These are phyloP conservation scores for Morella rubra DNA, from an alignment of 306 rosid genomes.

Conservation along the genomic window DNA sequence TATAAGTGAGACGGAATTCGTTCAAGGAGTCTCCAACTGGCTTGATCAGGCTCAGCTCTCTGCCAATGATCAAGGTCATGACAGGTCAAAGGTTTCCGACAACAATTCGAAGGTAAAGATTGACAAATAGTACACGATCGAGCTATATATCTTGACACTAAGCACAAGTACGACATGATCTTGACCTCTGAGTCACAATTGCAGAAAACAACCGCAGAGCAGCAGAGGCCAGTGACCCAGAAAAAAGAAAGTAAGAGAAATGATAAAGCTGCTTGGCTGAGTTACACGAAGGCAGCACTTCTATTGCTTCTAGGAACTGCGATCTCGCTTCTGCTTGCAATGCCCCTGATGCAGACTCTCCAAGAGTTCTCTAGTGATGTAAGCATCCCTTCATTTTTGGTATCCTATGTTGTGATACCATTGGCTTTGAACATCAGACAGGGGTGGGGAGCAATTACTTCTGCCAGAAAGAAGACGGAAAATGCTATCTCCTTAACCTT, in stretches of 20 bases:
- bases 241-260: conserved; percentile 3
- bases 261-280: conserved; percentile 21
- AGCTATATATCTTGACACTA: too few relatives aligned
- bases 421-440: conserved; percentile 31
- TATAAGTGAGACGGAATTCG: conserved; percentile 32
- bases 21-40: conserved; percentile 39
- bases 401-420: conserved; percentile 38
- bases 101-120: conserved; percentile 19
- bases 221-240: background rate
- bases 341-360: conserved; percentile 32
- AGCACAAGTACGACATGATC: too few relatives aligned
- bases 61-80: background rate
- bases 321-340: conserved; percentile 22
- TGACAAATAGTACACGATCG: background rate
- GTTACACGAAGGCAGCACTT: conserved; percentile 29
- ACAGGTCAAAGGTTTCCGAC: background rate
- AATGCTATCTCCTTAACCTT: conserved; percentile 36
- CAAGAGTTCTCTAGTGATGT: conserved; percentile 28
- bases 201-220: conserved; percentile 16
- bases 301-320: conserved; percentile 31
- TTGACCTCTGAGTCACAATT: too few relatives aligned
- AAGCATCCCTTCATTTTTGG: conserved; percentile 34
- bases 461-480: conserved; percentile 34
- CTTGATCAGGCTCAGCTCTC: conserved; percentile 2
- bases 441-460: conserved; percentile 20